Evolutionary conservation across 306 rosid species (phyloP).

Genomic region (Sophora flavescens): DNA sequence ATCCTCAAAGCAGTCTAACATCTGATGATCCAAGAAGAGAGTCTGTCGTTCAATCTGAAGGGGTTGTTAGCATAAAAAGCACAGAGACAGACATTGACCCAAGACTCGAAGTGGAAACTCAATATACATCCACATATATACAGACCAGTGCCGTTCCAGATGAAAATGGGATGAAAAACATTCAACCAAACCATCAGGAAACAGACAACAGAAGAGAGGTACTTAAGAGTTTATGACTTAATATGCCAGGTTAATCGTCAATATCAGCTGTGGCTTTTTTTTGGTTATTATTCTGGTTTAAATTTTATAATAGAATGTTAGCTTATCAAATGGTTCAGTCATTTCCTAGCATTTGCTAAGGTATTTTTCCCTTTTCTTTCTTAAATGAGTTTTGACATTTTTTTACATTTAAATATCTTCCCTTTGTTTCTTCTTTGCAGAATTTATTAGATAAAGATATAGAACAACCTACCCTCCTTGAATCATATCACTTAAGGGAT

Average conservation of each 20-base stretch:
- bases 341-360: constrained; percentile 33
- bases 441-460: constrained; percentile 48
- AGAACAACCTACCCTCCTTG: constrained; percentile 70
- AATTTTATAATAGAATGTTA: constrained; percentile 20
- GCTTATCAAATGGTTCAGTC: constrained; percentile 42
- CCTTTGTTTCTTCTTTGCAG: constrained; percentile 57
- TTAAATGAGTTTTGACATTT: constrained; percentile 41
- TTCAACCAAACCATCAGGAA: constrained; percentile 49
- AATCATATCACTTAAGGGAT: constrained; percentile 67
- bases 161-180: constrained; percentile 48
- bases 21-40: constrained; percentile 50
- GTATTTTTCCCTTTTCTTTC: constrained; percentile 18
- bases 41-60: constrained; percentile 49
- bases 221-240: constrained; percentile 39
- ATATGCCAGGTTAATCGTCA: constrained; percentile 36
- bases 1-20: constrained; percentile 48
- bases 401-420: constrained; percentile 42
- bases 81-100: constrained; percentile 44
- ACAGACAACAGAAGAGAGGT: constrained; percentile 65
- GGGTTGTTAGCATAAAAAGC: constrained; percentile 45
- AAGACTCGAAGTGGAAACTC: constrained; percentile 54
- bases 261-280: constrained; percentile 22
- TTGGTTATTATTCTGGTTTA: constrained; percentile 28
- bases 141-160: constrained; percentile 50
- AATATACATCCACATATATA: constrained; percentile 48